Conservation (phyloP, 2,329 filamentous ascomycete species). For the Ceratocystiopsis brevicomis region DNA sequence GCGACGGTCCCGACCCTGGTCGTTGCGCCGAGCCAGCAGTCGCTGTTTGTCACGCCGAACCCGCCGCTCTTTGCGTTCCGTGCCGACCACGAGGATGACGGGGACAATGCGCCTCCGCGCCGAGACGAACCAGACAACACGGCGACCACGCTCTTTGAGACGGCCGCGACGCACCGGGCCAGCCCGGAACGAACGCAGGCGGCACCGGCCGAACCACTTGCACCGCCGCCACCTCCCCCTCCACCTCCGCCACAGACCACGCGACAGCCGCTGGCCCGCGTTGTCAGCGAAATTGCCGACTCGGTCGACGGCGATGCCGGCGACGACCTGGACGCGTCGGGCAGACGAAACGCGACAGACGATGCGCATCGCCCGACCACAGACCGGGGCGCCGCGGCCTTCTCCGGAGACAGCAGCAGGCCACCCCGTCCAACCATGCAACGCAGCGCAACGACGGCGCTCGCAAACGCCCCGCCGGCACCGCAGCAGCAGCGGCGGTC, state of each 20-base stretch:
- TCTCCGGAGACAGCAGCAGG: too few relatives aligned
- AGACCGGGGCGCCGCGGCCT: too few relatives aligned
- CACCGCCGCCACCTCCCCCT: slow-evolving; percentile 19
- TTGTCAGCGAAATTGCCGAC: slow-evolving; percentile 22
- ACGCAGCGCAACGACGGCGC: too few relatives aligned
- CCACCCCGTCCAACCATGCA: too few relatives aligned
- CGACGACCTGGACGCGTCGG: neutral
- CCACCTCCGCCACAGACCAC: neutral
- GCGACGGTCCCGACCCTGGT: slow-evolving; percentile 7
- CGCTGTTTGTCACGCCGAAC: neutral
- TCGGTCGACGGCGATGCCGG: slow-evolving; percentile 17
- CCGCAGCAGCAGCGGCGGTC: too few relatives aligned
- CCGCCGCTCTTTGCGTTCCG: neutral
- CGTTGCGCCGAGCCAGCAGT: slow-evolving; percentile 1
- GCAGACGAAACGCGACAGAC: too few relatives aligned
- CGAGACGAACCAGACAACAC: neutral
- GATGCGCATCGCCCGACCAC: too few relatives aligned
- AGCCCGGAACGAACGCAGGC: too few relatives aligned
- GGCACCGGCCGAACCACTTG: slow-evolving; percentile 8
- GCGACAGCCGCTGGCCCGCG: slow-evolving; percentile 15
- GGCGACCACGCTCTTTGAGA: slow-evolving; percentile 15
- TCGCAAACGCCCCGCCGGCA: too few relatives aligned
- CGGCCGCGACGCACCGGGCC: slow-evolving; percentile 16
- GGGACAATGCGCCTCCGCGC: neutral
- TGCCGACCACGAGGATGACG: neutral